Evolutionary conservation across 2,329 filamentous ascomycete species (phyloP).

Genomic region (Periconia macrospinosa): DNA sequence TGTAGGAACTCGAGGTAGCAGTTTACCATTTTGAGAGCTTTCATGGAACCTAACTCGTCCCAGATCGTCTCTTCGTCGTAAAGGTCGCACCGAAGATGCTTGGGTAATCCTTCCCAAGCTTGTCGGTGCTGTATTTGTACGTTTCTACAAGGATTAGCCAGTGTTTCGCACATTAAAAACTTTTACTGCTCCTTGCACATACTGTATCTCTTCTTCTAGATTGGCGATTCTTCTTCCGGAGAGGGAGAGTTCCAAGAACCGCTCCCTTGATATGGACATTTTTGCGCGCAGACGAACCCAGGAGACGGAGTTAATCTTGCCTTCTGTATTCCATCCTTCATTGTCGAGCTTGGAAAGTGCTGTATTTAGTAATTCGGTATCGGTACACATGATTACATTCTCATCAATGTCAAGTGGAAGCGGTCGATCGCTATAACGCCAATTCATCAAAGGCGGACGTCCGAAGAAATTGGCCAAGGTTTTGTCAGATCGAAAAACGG

Average conservation of each 20-base stretch:
- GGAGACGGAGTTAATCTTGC: slow-evolving; percentile 27
- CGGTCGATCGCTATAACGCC: slow-evolving; percentile 35
- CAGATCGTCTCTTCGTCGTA: slow-evolving; percentile 36
- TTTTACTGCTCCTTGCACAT: slow-evolving; percentile 5
- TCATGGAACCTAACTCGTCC: slow-evolving; percentile 23
- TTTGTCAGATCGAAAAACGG: slow-evolving; percentile 37
- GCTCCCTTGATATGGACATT: slow-evolving; percentile 33
- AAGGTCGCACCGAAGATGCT: slow-evolving; percentile 38
- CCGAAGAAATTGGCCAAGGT: slow-evolving; percentile 39
- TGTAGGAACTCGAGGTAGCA: slow-evolving; percentile 40
- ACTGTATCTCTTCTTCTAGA: slow-evolving; percentile 34
- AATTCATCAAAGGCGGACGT: slow-evolving; percentile 38
- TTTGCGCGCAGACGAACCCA: slow-evolving; percentile 31
- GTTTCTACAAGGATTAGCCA: slow-evolving; percentile 20
- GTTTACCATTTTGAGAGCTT: slow-evolving; percentile 30
- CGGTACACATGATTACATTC: slow-evolving; percentile 23
- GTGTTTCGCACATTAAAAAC: too few species aligned
- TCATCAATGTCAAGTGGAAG: slow-evolving; percentile 37
- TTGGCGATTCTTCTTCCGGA: slow-evolving; percentile 34
- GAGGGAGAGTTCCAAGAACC: slow-evolving; percentile 34
- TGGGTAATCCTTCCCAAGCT: slow-evolving; percentile 32
- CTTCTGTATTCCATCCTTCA: slow-evolving; percentile 36
- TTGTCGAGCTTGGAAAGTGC: slow-evolving; percentile 30
- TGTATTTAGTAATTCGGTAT: slow-evolving; percentile 24
- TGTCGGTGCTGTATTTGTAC: slow-evolving; percentile 30